Evolutionary conservation across 1,284 basidiomycete genomes (phyloP).

Genomic region (Naganishia cerealis): DNA sequence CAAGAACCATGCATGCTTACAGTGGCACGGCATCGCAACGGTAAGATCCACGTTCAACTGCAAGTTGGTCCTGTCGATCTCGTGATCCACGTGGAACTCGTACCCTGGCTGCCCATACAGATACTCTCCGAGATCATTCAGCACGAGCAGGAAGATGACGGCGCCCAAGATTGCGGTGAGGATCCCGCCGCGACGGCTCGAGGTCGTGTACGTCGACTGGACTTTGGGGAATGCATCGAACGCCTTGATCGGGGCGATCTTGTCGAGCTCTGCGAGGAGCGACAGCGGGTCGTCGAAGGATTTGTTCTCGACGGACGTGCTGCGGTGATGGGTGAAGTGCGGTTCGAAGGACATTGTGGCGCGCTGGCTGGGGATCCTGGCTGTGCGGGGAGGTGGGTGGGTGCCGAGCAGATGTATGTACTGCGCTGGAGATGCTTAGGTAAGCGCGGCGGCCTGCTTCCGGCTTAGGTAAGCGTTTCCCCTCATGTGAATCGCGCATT

Average conservation of each 20-base stretch:
- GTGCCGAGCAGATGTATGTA: too few species aligned
- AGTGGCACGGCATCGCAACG: constrained; percentile 86
- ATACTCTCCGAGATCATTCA: constrained; percentile 82
- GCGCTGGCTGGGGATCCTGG: background rate
- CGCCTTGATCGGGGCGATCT: constrained; percentile 52
- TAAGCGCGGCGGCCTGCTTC: too few species aligned
- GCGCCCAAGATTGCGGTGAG: constrained; percentile 76
- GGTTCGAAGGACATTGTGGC: constrained; percentile 31
- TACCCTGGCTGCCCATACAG: constrained; percentile 87
- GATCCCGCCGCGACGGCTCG: constrained; percentile 81
- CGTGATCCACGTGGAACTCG: constrained; percentile 76
- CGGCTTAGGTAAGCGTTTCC: constrained; percentile 19
- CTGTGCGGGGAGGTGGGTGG: too few species aligned
- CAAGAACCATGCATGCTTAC: constrained; percentile 60
- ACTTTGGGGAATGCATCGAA: constrained; percentile 79
- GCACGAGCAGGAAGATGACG: constrained; percentile 59
- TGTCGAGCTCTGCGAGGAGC: constrained; percentile 53
- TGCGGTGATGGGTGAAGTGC: constrained; percentile 24
- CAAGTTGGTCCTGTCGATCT: constrained; percentile 62
- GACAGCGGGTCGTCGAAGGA: constrained; percentile 35
- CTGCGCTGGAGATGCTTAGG: too few species aligned
- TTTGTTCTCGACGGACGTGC: constrained; percentile 27
- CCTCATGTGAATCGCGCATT: background rate
- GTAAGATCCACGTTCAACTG: constrained; percentile 85
- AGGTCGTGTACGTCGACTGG: constrained; percentile 79